Base-by-base conservation (phyloP, 345 rosid species). In the Tarenaya hassleriana region DNA sequence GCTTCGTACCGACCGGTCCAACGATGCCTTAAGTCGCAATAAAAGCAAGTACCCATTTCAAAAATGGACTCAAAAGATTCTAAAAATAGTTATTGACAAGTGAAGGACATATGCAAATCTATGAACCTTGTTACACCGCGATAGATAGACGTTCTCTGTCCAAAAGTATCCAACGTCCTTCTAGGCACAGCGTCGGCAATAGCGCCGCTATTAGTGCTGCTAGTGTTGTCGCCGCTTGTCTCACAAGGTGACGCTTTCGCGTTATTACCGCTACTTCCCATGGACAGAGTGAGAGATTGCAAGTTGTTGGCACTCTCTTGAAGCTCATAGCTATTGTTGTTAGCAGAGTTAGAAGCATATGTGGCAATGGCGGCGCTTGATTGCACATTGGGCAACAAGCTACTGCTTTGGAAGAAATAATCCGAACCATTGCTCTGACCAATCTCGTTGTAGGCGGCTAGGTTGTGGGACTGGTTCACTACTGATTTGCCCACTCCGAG, bases 1-100 rank as follows among this genome's bases (percentile, higher is more conserved):
- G 98, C 98, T 74, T 92, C 98, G 62, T 88, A 92, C 63, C 98
- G 67, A 61, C 98, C 98, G 0, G 98, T 92, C 97, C 98, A 92
- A 60, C 98, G 54, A 78, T 92, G 98, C 76, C 98, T 92, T 39
- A 17, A 52, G 62, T 46, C 40, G 54, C 48, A 63, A 35, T 14
- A 57, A 10, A 27, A 12, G 50, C 11, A 37, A 12, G 16, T 47
- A 7, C 33, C 4, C 44, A 27, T 65, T 51, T 50, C 42, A 29
- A 21, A 21, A 27, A 19, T 14, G 56, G 8, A 47, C 40, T 44
- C 21, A 49, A 34, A n/a, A 33, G 16, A 41, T 41, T 37, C 27
- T 5, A 27, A 55, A 56, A 34, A 11, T 5, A 11, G 10, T 16
- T 24, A 13, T 51, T 32, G 52, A 1, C n/a, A 24, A 53, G n/a